Evolutionary conservation across 164 flowering plant species (phyloP), one percentile per base, ranked within the genome.

Genomic region (Vitis rupestris): DNA sequence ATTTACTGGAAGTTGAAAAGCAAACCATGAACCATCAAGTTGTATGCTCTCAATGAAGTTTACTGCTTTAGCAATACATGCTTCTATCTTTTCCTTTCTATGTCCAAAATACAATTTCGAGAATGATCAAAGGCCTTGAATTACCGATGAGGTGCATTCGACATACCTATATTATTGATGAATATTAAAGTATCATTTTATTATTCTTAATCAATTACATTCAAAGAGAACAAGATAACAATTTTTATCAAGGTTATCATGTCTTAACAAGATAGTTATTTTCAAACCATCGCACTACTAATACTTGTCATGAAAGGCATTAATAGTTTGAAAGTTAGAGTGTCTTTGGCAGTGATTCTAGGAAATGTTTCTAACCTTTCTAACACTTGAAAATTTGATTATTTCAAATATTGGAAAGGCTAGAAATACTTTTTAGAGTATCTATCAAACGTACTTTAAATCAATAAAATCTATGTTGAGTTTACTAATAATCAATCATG

Each of bases 21-120:
- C 58, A 59, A 63, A 85, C 90, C 90, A 86, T 52, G 88, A 86
- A 23, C 90, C 90, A 70, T 86, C 87, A 23, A 77, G 70, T 37
- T 54, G 90, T 60, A 62, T 73, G 65, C 65, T 81, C 50, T 84
- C 85, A 23, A 86, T 82, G 65, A 78, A 86, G 8, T 73, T 15
- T 3, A 64, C 27, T 6, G 83, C 86, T 58, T 80, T 84, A 4
- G 50, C 50, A 10, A 86, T 79, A 69, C 82, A 84, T 16, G 54
- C 64, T 54, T 66, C 70, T 10, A 86, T 80, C 44, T 84, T 86
- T 51, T 78, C 70, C 55, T 37, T 69, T 15, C 88, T 65, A 61
- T 86, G 77, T 2, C 68, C 76, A 17, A 83, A 85, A 70, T 82
- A 29, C 9, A 54, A 7, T 55, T 70, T 78, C 55, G 2, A 72